Evolutionary conservation across 208 protist genomes (phyloP), one percentile per base, ranked within the genome.

Genomic region (Trypanosoma rangeli): DNA sequence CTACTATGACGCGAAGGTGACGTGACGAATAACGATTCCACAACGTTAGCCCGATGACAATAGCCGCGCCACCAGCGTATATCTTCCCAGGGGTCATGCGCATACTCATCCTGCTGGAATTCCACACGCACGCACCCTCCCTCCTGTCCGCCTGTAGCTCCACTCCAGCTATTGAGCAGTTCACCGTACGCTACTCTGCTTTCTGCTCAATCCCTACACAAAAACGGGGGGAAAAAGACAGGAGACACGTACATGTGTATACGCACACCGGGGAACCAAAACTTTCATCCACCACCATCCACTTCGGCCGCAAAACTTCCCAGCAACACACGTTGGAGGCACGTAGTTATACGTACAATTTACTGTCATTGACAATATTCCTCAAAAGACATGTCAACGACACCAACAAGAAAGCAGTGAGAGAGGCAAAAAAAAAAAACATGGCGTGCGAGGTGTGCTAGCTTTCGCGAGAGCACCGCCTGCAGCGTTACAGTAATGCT

Each of bases 61-160:
- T 76, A 29, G 80, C 29, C 8, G 68, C 74, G 31, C 81, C 80
- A 69, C 82, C 87, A 39, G 84, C 87, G 68, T 93, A 93, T 68
- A 93, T 93, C 58, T 93, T 93, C 9, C 87, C 87, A 48, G 87
- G 78, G 7, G 80, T 80, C 50, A 93, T 76, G 26, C 87, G 84
- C 87, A 93, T 93, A 22, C 44, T 78, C 73, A 78, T 78, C 31
- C 48, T 78, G 4, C 2, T 50, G 12, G 26, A n/a, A n/a, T 29
- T 56, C 10, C 31, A 28, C 24, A 24, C 28, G 50, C 22, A 8
- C 20, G 22, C 22, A 16, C n/a, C n/a, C 15, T 10, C 37, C 37
- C 37, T 42, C 37, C 37, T 42, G 4, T 42, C 4, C 37, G 4
- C 10, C 37, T 42, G 37, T 10, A 50, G 20, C 7, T 16, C 46